A percentile compares a stretch with the other conserved stretches of the same genome.
phyloP scores from a whole-genome alignment of 2,329 filamentous ascomycete species.

The Aspergillus texensis region DNA sequence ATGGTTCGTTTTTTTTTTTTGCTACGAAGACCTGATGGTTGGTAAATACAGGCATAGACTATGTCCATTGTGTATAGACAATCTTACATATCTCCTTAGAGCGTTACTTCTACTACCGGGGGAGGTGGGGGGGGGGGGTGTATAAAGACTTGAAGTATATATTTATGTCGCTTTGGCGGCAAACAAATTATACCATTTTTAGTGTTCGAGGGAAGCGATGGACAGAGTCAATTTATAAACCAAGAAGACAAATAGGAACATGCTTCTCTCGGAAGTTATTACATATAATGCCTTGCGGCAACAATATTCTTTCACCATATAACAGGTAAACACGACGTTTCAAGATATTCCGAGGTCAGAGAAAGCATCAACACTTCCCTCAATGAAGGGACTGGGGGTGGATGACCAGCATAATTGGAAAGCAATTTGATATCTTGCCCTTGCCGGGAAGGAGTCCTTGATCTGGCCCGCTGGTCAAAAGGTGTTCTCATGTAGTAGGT shows the following conservation, averaged over 20 bases:
- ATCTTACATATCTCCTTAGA: not conserved
- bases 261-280: not conserved
- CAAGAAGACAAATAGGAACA: not conserved
- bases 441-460: not conserved
- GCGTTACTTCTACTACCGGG: not conserved
- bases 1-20: not conserved
- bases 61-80: not conserved
- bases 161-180: not conserved
- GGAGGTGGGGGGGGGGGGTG: too few species aligned
- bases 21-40: not conserved
- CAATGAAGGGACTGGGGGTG: not conserved
- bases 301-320: not conserved
- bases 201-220: not conserved
- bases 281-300: not conserved
- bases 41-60: not conserved
- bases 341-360: not conserved
- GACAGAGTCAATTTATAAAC: not conserved
- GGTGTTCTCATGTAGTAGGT: not conserved
- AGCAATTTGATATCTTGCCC: not conserved
- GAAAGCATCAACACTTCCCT: not conserved
- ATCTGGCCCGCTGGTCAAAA: not conserved
- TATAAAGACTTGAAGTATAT: not conserved
- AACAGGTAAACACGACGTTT: not conserved
- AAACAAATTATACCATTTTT: not conserved
- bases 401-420: not conserved